These are phyloP conservation scores for Suhomyces bolitotheri DNA, from an alignment of 1,139 yeast genomes.

Conservation along the genomic window DNA sequence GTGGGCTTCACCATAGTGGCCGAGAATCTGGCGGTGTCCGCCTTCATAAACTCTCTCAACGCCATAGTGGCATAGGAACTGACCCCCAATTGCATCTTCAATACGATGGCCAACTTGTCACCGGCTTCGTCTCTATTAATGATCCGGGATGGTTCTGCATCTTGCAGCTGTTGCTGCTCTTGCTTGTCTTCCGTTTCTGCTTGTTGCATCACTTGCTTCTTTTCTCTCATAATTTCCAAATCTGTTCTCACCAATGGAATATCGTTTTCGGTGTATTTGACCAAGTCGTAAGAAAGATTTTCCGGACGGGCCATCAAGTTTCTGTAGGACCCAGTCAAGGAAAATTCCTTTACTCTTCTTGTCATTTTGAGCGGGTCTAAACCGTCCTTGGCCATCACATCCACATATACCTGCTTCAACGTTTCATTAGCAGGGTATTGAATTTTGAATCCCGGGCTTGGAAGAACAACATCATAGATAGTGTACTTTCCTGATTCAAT, in stretches of 20 bases:
- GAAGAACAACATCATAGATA: constrained; percentile 83
- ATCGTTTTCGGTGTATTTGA: constrained; percentile 60
- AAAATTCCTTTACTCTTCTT: constrained; percentile 82
- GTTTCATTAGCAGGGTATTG: constrained; percentile 71
- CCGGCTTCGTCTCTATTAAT: constrained; percentile 31
- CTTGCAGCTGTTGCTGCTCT: too few relatives aligned
- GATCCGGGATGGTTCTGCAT: too few relatives aligned
- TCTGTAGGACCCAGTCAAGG: constrained; percentile 90
- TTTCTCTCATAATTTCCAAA: constrained; percentile 58
- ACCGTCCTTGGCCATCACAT: constrained; percentile 75
- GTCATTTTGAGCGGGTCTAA: constrained; percentile 85
- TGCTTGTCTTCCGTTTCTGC: constrained; percentile 14
- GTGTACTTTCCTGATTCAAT: constrained; percentile 57
- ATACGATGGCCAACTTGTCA: constrained; percentile 64
- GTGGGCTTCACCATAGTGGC: constrained; percentile 16
- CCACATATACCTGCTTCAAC: constrained; percentile 63
- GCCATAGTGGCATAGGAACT: constrained; percentile 99
- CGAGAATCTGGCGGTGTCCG: constrained; percentile 66
- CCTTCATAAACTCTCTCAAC: constrained; percentile 83
- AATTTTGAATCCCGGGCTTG: constrained; percentile 93
- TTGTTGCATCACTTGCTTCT: too few relatives aligned
- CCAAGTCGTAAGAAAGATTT: constrained; percentile 61
- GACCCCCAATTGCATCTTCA: constrained; percentile 77
- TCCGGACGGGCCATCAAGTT: constrained; percentile 68
- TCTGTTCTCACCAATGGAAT: constrained; percentile 83